These are phyloP conservation scores for Globisporangium spinosum DNA, from an alignment of 352 stramenopile species.

Conservation along the genomic window DNA sequence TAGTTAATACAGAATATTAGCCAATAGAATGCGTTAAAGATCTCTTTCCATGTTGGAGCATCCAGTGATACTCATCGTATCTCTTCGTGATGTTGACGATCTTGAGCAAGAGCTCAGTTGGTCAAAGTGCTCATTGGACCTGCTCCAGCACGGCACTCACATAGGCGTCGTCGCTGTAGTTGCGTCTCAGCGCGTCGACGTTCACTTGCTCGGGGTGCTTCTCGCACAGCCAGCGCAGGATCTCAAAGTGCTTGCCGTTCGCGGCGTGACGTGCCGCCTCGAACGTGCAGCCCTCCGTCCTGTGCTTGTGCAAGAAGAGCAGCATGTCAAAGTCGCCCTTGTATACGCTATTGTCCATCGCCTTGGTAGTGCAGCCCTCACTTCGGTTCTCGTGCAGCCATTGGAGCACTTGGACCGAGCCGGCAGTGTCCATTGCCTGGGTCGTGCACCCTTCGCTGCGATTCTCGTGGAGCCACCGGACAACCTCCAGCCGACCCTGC, in stretches of 20 bases:
- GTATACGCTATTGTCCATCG: conserved; percentile 26
- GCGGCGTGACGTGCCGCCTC: conserved; percentile 12
- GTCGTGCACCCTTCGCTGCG: conserved; percentile 19
- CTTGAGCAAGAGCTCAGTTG: neutral
- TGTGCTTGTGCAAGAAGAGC: conserved; percentile 21
- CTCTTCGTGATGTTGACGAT: neutral
- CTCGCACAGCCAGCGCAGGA: conserved; percentile 14
- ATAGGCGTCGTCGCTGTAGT: neutral
- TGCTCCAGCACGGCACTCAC: conserved; percentile 5
- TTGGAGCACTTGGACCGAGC: conserved; percentile 11
- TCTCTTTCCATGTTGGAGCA: neutral
- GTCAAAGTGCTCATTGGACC: too few species aligned
- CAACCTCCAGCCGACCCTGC: conserved; percentile 19
- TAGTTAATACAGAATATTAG: neutral
- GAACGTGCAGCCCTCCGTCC: conserved; percentile 3
- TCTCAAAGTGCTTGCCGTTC: conserved; percentile 15
- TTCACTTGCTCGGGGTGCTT: neutral
- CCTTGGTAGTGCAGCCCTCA: conserved; percentile 21
- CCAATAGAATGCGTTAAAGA: neutral
- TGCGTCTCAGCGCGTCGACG: neutral
- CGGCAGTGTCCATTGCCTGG: conserved; percentile 24
- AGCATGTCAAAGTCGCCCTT: conserved; percentile 28
- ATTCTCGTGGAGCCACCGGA: conserved; percentile 26
- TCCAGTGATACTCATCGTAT: neutral
- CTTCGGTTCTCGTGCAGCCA: conserved; percentile 20